Conservation (phyloP, 23 red algal species). For the Agarophyton chilense region DNA sequence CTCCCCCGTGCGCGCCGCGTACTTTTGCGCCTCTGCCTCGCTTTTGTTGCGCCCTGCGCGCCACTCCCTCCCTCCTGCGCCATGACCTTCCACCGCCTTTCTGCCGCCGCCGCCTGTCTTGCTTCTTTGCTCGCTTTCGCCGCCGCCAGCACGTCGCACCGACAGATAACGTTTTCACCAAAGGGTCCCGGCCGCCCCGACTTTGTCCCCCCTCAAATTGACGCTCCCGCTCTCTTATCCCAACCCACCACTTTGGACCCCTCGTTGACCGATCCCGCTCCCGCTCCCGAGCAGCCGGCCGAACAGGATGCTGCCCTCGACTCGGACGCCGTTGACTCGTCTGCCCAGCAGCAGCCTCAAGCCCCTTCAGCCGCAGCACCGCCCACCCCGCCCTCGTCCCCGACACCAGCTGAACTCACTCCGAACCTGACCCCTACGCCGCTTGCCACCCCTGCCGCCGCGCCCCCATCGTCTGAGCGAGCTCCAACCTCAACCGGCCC, state of each 20-base stretch:
- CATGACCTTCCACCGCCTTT: neutral
- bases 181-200: neutral
- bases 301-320: neutral
- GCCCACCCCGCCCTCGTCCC: neutral
- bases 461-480: neutral
- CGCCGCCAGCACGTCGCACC: neutral
- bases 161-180: neutral
- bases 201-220: neutral
- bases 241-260: neutral
- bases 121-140: neutral
- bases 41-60: neutral
- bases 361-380: neutral
- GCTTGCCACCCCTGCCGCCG: neutral
- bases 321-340: neutral
- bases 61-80: neutral
- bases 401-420: neutral
- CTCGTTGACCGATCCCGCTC: neutral
- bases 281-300: neutral
- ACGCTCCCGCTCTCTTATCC: neutral
- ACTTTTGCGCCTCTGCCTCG: neutral
- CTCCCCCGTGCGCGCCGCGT: neutral
- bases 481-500: slow-evolving; percentile 2
- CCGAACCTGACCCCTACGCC: neutral
- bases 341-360: neutral
- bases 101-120: neutral